phyloP scores from a whole-genome alignment of 768 basidiomycete genomes.

The Heimioporus sp. region DNA sequence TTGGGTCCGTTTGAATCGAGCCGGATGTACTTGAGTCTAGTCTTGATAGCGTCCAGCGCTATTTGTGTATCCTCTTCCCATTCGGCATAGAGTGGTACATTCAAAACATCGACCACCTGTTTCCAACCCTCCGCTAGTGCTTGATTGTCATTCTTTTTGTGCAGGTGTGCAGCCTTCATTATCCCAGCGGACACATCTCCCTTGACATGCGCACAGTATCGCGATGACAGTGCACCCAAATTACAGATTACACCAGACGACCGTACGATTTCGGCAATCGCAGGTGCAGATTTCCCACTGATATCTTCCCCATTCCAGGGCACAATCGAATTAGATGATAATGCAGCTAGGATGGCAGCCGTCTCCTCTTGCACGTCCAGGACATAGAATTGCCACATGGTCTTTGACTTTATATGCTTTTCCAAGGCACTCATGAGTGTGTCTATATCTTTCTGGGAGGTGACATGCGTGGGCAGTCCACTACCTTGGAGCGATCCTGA shows the following conservation, averaged over 20 bases:
- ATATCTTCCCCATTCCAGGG: constrained; percentile 65
- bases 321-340: constrained; percentile 35
- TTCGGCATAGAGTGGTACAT: constrained; percentile 83
- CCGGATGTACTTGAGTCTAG: constrained; percentile 76
- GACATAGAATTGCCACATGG: constrained; percentile 95
- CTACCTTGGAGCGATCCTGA: constrained; percentile 61
- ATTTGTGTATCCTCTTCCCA: constrained; percentile 81
- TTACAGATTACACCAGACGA: constrained; percentile 53
- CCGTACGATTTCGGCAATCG: constrained; percentile 66
- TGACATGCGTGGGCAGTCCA: constrained; percentile 71
- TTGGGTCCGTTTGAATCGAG: constrained; percentile 83
- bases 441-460: constrained; percentile 66
- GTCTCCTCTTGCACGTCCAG: constrained; percentile 69
- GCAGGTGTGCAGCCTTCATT: constrained; percentile 62
- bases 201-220: constrained; percentile 68
- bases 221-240: constrained; percentile 56
- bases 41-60: constrained; percentile 72
- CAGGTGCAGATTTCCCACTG: constrained; percentile 53
- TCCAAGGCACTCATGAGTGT: constrained; percentile 62
- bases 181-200: constrained; percentile 69
- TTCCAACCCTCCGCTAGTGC: constrained; percentile 71
- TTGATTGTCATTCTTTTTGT: constrained; percentile 44
- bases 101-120: constrained; percentile 79
- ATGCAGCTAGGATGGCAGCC: constrained; percentile 43
- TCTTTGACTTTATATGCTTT: constrained; percentile 55